Conservation (phyloP, 2,329 filamentous ascomycete species). For the Pseudogymnoascus sp. region DNA sequence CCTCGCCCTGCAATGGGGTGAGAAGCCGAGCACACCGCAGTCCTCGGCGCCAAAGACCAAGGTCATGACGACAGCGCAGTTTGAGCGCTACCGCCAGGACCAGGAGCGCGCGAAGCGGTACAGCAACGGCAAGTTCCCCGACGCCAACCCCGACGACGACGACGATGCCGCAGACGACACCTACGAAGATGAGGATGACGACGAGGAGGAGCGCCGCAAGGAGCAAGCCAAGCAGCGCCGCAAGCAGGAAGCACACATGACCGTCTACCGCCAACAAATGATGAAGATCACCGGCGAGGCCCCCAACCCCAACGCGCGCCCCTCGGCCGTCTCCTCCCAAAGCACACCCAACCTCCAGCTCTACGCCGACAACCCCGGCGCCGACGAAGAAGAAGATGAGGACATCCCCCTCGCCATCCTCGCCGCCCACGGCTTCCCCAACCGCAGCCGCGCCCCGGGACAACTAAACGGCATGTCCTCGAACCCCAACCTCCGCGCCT, state of each 20-base stretch:
- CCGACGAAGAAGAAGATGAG: slow-evolving; percentile 71
- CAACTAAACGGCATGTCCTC: slow-evolving; percentile 56
- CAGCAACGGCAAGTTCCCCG: slow-evolving; percentile 28
- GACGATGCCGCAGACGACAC: slow-evolving; percentile 56
- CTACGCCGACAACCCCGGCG: slow-evolving; percentile 30
- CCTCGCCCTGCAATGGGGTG: slow-evolving; percentile 22
- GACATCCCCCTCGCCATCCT: slow-evolving; percentile 81
- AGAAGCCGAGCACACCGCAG: slow-evolving; percentile 16
- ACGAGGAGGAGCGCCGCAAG: slow-evolving; percentile 67
- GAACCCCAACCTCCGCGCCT: slow-evolving; percentile 60
- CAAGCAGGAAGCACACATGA: slow-evolving; percentile 84
- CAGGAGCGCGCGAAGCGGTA: slow-evolving; percentile 51
- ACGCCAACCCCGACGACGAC: slow-evolving; percentile 36
- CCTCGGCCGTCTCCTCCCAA: slow-evolving; percentile 48
- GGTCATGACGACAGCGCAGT: slow-evolving; percentile 84
- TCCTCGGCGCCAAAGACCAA: slow-evolving; percentile 46
- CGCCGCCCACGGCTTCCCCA: slow-evolving; percentile 81
- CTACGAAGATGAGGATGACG: slow-evolving; percentile 62
- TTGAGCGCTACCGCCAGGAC: slow-evolving; percentile 71
- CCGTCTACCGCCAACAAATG: slow-evolving; percentile 89
- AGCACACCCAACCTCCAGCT: slow-evolving; percentile 53
- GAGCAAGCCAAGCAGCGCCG: slow-evolving; percentile 67
- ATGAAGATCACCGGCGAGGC: slow-evolving; percentile 87
- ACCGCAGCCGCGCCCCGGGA: slow-evolving; percentile 65
- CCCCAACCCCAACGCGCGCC: slow-evolving; percentile 38